These are phyloP conservation scores for Botryosphaeria agaves DNA, from an alignment of 2,329 filamentous ascomycete species.

Conservation along the genomic window DNA sequence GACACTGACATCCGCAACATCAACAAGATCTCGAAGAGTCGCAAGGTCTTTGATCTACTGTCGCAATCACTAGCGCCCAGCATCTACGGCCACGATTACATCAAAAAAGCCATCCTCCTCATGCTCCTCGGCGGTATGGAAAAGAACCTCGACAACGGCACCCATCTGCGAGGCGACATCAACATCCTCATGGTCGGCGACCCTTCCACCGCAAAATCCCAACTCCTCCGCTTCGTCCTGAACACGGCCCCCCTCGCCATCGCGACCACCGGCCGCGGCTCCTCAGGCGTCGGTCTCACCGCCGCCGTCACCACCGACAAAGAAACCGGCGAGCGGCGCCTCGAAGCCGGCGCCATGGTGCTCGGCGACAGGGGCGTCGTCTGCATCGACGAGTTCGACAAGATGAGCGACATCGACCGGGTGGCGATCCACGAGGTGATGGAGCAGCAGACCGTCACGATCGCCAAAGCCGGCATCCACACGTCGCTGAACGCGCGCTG, in stretches of 20 bases:
- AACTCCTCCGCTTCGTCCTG: slow-evolving; percentile 86
- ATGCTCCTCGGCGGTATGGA: slow-evolving; percentile 94
- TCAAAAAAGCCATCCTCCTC: slow-evolving; percentile 92
- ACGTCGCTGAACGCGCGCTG: slow-evolving; percentile 93
- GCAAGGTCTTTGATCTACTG: slow-evolving; percentile 78
- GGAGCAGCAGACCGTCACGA: slow-evolving; percentile 99
- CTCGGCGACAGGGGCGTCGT: slow-evolving; percentile 93
- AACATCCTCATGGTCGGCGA: slow-evolving; percentile 99
- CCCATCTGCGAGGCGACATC: slow-evolving; percentile 94
- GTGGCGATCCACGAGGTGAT: slow-evolving; percentile 99
- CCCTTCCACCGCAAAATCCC: slow-evolving; percentile 96
- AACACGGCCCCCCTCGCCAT: slow-evolving; percentile 95
- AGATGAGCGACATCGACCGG: slow-evolving; percentile 96
- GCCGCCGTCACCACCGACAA: slow-evolving; percentile 94
- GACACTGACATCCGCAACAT: slow-evolving; percentile 97
- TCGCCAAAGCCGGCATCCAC: slow-evolving; percentile 96
- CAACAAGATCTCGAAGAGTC: slow-evolving; percentile 92
- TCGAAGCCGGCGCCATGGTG: slow-evolving; percentile 98
- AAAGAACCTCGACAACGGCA: slow-evolving; percentile 96
- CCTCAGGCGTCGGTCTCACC: slow-evolving; percentile 92
- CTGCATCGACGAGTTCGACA: slow-evolving; percentile 98
- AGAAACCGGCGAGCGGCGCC: slow-evolving; percentile 83
- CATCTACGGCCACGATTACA: slow-evolving; percentile 92
- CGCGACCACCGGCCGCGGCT: slow-evolving; percentile 89
- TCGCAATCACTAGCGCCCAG: slow-evolving; percentile 90